Base-by-base conservation (phyloP, 495 filamentous ascomycete species). In the Cudoniella acicularis region DNA sequence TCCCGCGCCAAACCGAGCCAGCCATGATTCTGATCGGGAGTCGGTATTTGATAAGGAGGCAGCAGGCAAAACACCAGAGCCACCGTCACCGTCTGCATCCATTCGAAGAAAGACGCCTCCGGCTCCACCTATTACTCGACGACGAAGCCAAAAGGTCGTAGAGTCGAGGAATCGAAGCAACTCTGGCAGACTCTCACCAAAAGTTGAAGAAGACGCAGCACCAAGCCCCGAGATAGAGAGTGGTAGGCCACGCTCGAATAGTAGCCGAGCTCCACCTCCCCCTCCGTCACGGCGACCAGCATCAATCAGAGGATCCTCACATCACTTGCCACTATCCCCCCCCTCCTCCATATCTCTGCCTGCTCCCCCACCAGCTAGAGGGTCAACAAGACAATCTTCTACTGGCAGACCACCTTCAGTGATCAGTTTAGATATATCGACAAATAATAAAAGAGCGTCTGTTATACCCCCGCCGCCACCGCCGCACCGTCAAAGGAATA, bases 21-120 rank as follows among this genome's bases (percentile, higher is more conserved):
- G 61, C 45, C 63, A 66, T 55, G 66, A 69, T 3, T 61, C 48
- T 3, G 66, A 69, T 22, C 54, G 56, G 24, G 61, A 66, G 50
- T 66, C 64, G 24, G 24, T 66, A 45, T 66, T 64, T 21, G 66
- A 69, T 30, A 66, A 55, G 54, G 66, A 69, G 52, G 27, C 66
- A 3, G 64, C 64, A 22, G 66, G 64, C 3, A 66, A 69, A 49
- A 62, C 53, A 42, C 63, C 66, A 46, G 66, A 68, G 24, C 63
- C 66, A 24, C 60, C 60, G 10, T 68, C 66, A 1, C 66, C 63
- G 25, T 60, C 57, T 40, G 2, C 50, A 40, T 65, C 63, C n/a
- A 27, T 66, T 43, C 42, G 56, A 2, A 49, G 45, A 36, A 69
- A 66, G 43, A 57, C 52, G 18, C 57, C 61, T 30, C 66, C 64